These are phyloP conservation scores for Metroxylon sagu DNA, from an alignment of 176 grass and related monocot genomes.

Conservation along the genomic window DNA sequence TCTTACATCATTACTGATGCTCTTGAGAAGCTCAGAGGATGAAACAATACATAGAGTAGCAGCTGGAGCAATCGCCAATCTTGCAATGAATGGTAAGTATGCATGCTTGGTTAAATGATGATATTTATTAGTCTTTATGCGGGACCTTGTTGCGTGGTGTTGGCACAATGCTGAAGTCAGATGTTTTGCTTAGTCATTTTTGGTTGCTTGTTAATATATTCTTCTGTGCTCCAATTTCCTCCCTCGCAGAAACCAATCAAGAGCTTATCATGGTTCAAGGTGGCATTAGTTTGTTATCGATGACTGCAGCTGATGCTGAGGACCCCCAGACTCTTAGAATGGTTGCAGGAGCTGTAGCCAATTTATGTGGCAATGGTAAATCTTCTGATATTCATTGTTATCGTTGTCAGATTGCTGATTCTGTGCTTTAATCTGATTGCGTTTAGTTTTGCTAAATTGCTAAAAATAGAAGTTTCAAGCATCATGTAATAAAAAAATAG, in stretches of 20 bases:
- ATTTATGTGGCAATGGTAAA: constrained; percentile 98
- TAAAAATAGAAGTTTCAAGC: no score
- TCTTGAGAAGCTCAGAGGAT: constrained; percentile 93
- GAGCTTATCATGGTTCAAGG: constrained; percentile 97
- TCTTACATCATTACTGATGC: constrained; percentile 70
- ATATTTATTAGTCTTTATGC: no score
- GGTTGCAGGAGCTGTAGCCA: constrained; percentile 99
- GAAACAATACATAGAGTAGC: constrained; percentile 91
- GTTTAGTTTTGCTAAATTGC: no score
- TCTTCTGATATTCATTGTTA: neutral
- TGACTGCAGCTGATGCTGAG: constrained; percentile 92
- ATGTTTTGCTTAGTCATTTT: neutral
- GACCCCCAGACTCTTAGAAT: constrained; percentile 97
- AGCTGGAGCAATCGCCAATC: constrained; percentile 98
- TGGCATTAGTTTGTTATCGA: constrained; percentile 76
- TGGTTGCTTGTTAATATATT: neutral
- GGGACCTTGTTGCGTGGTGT: no score
- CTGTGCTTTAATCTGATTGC: no score
- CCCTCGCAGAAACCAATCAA: constrained; percentile 83
- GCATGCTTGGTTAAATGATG: neutral
- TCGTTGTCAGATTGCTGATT: no score
- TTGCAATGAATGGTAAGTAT: constrained; percentile 94
- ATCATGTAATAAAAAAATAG: no score
- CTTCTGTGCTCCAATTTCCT: neutral
- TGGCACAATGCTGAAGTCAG: no score